A percentile compares a stretch with the other conserved stretches of the same genome.
Conservation (phyloP, 148 eudicot genomes). For the Camellia japonica region DNA sequence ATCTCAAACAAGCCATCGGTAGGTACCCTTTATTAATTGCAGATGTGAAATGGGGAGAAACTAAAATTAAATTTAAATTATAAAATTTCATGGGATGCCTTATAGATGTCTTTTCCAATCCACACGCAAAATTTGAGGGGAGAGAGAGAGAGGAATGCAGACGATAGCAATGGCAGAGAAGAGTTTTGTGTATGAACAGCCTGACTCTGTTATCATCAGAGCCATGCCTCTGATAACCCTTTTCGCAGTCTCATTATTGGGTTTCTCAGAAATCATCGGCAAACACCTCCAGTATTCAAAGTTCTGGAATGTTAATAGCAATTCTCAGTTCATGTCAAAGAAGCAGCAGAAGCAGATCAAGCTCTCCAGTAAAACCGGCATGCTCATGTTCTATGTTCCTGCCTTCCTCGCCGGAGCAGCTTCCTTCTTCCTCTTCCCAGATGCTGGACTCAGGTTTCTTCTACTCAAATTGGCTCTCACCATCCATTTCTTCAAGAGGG, state of each 20-base stretch:
- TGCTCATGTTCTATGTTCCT: conserved; percentile 22
- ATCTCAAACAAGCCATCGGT: no score
- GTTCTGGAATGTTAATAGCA: conserved; percentile 15
- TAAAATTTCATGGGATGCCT: no score
- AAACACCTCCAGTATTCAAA: conserved; percentile 39
- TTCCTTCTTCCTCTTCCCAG: conserved; percentile 20
- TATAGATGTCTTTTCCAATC: no score
- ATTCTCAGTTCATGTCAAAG: not conserved
- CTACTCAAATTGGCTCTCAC: conserved; percentile 18
- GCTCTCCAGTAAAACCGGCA: conserved; percentile 25
- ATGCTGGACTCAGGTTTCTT: conserved; percentile 18
- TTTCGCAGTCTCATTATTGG: conserved; percentile 8
- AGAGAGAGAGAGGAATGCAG: no score
- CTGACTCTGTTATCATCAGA: conserved; percentile 19
- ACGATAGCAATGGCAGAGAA: no score
- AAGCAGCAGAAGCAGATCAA: conserved; percentile 6
- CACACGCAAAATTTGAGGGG: no score
- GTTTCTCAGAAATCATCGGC: conserved; percentile 26
- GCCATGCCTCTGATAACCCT: conserved; percentile 26
- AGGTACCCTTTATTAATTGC: no score
- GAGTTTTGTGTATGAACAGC: conserved; percentile 21
- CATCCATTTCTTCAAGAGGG: conserved; percentile 30
- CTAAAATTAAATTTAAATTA: no score
- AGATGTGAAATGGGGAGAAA: no score
- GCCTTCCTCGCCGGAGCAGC: conserved; percentile 19